Evolutionary conservation across 331 rosid species (phyloP).

Genomic region (Spiraea crenata): DNA sequence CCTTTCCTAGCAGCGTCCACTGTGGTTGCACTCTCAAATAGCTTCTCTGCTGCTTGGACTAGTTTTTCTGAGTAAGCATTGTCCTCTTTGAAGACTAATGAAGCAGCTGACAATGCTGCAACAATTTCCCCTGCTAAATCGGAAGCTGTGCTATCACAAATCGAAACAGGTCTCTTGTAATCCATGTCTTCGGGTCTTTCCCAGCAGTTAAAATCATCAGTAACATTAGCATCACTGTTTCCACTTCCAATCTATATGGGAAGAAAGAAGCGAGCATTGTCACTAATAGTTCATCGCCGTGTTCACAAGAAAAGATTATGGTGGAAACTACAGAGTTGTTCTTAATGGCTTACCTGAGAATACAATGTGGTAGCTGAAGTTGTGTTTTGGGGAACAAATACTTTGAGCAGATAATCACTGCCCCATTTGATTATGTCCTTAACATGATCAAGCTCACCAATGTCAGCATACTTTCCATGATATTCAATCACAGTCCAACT

Average conservation of each 20-base stretch:
- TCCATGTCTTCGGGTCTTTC: constrained; percentile 76
- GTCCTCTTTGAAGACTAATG: constrained; percentile 63
- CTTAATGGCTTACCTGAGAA: constrained; percentile 58
- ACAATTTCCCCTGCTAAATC: constrained; percentile 77
- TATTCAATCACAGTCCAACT: constrained; percentile 82
- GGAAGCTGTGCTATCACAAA: constrained; percentile 58
- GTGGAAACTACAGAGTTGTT: background rate
- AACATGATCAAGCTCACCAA: constrained; percentile 75
- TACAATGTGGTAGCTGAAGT: constrained; percentile 41
- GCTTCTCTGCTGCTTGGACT: constrained; percentile 44
- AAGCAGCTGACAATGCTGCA: constrained; percentile 79
- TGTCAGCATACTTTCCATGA: constrained; percentile 57
- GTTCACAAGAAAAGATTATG: background rate
- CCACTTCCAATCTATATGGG: constrained; percentile 65
- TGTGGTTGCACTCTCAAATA: constrained; percentile 36
- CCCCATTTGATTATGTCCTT: constrained; percentile 84
- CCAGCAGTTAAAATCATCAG: constrained; percentile 66
- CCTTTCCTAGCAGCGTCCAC: constrained; percentile 51
- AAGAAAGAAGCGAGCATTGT: background rate
- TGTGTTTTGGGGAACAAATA: constrained; percentile 41
- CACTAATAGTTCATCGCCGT: background rate
- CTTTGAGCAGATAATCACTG: constrained; percentile 66
- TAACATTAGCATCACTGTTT: constrained; percentile 26
- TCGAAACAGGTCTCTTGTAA: constrained; percentile 56
- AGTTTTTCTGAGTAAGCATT: constrained; percentile 44